These are phyloP conservation scores for Phytophthora kernoviae DNA, from an alignment of 352 stramenopile genomes.

Conservation along the genomic window DNA sequence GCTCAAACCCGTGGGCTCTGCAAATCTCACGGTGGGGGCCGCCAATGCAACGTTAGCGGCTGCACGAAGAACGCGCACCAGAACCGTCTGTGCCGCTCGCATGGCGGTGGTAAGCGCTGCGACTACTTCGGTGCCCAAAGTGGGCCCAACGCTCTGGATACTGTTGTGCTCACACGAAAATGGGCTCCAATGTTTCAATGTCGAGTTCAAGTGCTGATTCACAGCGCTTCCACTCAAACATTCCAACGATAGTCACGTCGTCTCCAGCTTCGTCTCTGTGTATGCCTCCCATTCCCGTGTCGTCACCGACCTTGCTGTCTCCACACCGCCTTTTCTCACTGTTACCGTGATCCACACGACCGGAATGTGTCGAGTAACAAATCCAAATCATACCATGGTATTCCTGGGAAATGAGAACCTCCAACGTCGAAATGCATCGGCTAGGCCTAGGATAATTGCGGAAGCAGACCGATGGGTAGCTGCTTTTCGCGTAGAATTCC, in stretches of 20 bases:
- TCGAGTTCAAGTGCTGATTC: constrained; percentile 12
- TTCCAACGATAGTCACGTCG: constrained; percentile 30
- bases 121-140: constrained; percentile 82
- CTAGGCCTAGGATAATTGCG: constrained; percentile 9
- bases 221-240: constrained; percentile 22
- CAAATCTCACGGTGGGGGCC: constrained; percentile 84
- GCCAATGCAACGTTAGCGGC: constrained; percentile 71
- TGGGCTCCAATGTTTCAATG: constrained; percentile 28
- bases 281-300: constrained; percentile 31
- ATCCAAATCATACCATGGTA: not conserved
- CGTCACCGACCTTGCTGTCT: constrained; percentile 66
- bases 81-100: constrained; percentile 80
- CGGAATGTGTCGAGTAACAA: not conserved
- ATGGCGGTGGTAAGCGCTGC: constrained; percentile 85
- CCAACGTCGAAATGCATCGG: constrained; percentile 9
- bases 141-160: constrained; percentile 86
- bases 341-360: constrained; percentile 46
- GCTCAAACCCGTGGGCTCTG: constrained; percentile 82
- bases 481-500: constrained; percentile 30
- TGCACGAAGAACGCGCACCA: constrained; percentile 88
- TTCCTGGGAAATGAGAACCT: not conserved
- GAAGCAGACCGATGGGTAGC: constrained; percentile 8
- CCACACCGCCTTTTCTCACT: constrained; percentile 68
- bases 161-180: constrained; percentile 85
- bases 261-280: constrained; percentile 38